Evolutionary conservation across 257 asterid genomes (phyloP).

Genomic region (Solanum pinnatisectum): DNA sequence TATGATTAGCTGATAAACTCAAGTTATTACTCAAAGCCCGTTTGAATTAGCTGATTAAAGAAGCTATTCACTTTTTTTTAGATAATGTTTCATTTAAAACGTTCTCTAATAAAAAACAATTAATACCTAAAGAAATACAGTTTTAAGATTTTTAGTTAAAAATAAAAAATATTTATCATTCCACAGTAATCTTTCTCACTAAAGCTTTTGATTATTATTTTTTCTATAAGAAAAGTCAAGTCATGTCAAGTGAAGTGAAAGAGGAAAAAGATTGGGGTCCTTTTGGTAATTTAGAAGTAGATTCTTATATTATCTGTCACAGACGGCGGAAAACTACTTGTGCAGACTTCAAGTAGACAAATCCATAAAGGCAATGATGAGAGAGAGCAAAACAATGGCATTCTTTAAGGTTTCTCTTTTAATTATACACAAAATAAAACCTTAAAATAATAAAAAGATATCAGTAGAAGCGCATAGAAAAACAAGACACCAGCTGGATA

Average conservation of each 20-base stretch:
- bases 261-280: background rate
- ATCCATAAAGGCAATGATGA: slow-evolving; percentile 6
- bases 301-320: background rate
- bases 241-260: background rate
- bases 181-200: too few relatives aligned
- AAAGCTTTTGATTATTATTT: background rate
- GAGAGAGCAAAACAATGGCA: background rate
- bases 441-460: background rate
- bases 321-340: background rate
- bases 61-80: background rate
- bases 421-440: background rate
- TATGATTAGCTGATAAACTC: background rate
- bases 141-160: too few relatives aligned
- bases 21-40: background rate
- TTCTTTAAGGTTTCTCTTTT: background rate
- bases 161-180: too few relatives aligned
- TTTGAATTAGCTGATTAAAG: background rate
- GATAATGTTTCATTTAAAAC: too few relatives aligned
- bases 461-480: background rate
- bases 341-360: slow-evolving; percentile 3
- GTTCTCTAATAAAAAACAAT: too few relatives aligned
- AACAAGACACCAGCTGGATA: slow-evolving; percentile 5
- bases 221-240: background rate
- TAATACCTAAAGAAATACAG: too few relatives aligned
- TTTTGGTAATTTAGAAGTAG: background rate